Conservation (phyloP, 352 stramenopile species). For the Achlya hypogyna region DNA sequence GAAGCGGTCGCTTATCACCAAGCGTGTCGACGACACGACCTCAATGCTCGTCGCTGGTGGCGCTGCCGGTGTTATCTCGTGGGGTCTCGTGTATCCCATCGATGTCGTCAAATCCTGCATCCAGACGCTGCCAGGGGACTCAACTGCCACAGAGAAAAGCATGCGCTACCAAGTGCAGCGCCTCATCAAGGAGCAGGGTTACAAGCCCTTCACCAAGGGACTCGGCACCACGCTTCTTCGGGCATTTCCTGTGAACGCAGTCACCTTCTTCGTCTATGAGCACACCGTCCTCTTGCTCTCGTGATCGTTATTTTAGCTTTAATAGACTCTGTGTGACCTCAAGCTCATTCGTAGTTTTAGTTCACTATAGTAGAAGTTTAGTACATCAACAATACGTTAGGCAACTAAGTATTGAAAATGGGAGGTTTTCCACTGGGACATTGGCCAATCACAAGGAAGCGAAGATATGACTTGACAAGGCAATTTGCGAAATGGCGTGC, state of each 20-base stretch:
- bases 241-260: constrained; percentile 18
- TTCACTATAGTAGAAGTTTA: too few relatives aligned
- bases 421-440: too few relatives aligned
- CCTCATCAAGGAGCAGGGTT: constrained; percentile 56
- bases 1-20: constrained; percentile 61
- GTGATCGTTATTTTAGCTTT: constrained; percentile 10
- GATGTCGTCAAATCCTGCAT: constrained; percentile 84
- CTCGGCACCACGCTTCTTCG: constrained; percentile 49
- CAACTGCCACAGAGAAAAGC: constrained; percentile 44
- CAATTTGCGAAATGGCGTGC: neutral
- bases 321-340: neutral
- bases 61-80: constrained; percentile 63
- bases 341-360: neutral
- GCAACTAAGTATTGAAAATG: too few relatives aligned
- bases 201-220: constrained; percentile 67
- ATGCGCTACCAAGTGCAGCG: constrained; percentile 60
- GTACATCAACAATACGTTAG: too few relatives aligned
- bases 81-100: constrained; percentile 72
- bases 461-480: neutral
- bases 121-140: constrained; percentile 57
- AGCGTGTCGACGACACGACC: constrained; percentile 41
- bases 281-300: constrained; percentile 63
- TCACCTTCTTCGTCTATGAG: constrained; percentile 84
- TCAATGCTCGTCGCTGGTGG: constrained; percentile 78
- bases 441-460: too few relatives aligned